Base-by-base conservation (phyloP, 352 stramenopile species). In the Phytophthora parvispora region DNA sequence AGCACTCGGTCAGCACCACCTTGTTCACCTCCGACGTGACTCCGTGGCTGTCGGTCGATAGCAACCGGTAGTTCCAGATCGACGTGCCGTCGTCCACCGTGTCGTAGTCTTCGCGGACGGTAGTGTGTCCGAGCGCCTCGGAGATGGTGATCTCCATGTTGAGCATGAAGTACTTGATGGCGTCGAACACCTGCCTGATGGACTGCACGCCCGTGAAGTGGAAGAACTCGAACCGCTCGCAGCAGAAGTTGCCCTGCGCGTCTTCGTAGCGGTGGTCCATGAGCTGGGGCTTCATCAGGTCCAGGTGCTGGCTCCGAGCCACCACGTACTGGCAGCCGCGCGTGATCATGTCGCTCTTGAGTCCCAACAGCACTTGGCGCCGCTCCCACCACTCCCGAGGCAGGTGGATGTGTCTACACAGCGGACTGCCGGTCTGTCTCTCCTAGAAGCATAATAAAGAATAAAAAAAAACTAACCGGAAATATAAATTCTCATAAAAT, bases 131-230 rank as follows among this genome's bases (percentile, higher is more conserved):
- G 8, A 91, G 49, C 15, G 70, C 50, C 53, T 87, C 80, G 3
- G 80, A 85, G 20, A 92, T 81, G 4, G 61, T 81, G 52, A 89
- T 90, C 56, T 92, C 80, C 70, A 90, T 81, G 31, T 86, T 88
- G 15, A 77, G 34, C 47, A 81, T 72, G 66, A 81, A 87, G 16
- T 69, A 80, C 10, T 79, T 50, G 8, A 87, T 60, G 12, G 76
- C 69, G 15, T 92, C 81, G 34, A 77, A 90, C n/a, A 89, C 80
- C 34, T 89, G 66, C n/a, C 74, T 75, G 25, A 89, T 67, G 3
- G 75, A 87, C 27, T 65, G 47, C 1, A 80, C 72, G 10, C 71
- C 67, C 12, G 77, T 74, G 54, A 91, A 88, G 24, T 78, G 77
- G 12, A 74, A 68, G 43, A 87, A 53, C 31, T 87, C 72, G 42